Evolutionary conservation across 73 alveolate species (phyloP), one percentile per base, ranked within the genome.

Genomic region (Paramecium octaurelia): DNA sequence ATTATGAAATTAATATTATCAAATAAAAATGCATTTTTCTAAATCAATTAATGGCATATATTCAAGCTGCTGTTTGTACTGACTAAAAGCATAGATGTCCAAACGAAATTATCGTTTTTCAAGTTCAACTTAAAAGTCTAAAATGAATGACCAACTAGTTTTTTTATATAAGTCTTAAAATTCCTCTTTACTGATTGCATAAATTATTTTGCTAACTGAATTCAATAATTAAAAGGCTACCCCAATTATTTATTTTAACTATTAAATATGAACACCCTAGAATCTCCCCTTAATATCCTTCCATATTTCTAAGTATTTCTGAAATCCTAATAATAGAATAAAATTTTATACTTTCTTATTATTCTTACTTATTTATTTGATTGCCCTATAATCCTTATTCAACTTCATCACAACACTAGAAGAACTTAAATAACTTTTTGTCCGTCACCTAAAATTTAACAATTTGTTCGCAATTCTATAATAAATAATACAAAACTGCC

Each of bases 31-130:
- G 46, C 87, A 73, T 18, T 73, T 40, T 43, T 73, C 57, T 38
- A 73, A 73, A 73, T 73, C 87, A 73, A 73, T 36, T 18, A 73
- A 29, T 35, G 87, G 87, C 87, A 73, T 73, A 14, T 73, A 73
- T 73, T 73, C 87, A 12, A 73, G 46, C 40, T 73, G 14, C 40
- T 73, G 27, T 36, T 21, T 36, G 8, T 29, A 73, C 18, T 20
- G 16, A 31, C n/a, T 36, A 38, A 29, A 73, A 40, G 87, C 57
- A 38, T 73, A 73, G n/a, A 35, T 36, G 10, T 73, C 60, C 40
- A 73, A 14, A 5, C 31, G 31, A 73, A 73, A 73, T 1, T 64
- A n/a, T 12, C 50, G 23, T 27, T 64, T 64, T 34, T 27, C 84
- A 14, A 64, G 27, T 64, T 31, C 34, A 64, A 64, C 50, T 3